Evolutionary conservation across 352 stramenopile species (phyloP).

Genomic region (Aphanomyces stellatus): DNA sequence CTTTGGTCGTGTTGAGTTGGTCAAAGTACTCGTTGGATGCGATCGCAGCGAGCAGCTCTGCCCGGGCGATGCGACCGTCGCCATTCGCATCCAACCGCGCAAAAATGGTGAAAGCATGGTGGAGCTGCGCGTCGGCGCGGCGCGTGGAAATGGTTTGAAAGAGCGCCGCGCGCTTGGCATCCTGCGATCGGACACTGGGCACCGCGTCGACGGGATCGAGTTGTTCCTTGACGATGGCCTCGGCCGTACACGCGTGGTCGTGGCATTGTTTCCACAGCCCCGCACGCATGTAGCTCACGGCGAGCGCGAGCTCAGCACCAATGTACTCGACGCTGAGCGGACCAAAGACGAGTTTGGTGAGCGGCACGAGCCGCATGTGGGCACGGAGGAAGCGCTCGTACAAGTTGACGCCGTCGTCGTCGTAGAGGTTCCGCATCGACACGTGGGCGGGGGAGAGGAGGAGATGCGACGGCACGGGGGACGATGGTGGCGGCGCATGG

Average conservation of each 20-base stretch:
- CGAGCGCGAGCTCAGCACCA: conserved; percentile 43
- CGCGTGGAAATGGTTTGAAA: not conserved
- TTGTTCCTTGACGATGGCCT: conserved; percentile 33
- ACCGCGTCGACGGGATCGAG: too few species aligned
- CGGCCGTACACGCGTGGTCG: conserved; percentile 30
- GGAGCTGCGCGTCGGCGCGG: not conserved
- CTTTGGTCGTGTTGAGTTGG: not conserved
- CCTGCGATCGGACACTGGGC: too few species aligned
- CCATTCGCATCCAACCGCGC: not conserved
- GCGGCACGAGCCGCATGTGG: conserved; percentile 43
- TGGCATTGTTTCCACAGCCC: conserved; percentile 67
- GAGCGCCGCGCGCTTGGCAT: too few species aligned
- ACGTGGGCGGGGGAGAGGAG: conserved; percentile 31
- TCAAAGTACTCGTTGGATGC: not conserved
- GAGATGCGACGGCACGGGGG: too few species aligned
- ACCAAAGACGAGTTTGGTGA: conserved; percentile 43
- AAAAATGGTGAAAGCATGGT: not conserved
- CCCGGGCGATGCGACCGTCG: not conserved
- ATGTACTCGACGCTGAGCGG: conserved; percentile 31
- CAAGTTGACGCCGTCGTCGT: conserved; percentile 39
- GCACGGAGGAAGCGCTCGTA: conserved; percentile 50
- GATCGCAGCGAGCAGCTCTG: not conserved
- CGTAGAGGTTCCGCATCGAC: conserved; percentile 53
- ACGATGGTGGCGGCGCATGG: not conserved
- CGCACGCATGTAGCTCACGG: conserved; percentile 40